Evolutionary conservation across 129 eudicot species (phyloP), one percentile per base, ranked within the genome.

Genomic region (Mikania micrantha): DNA sequence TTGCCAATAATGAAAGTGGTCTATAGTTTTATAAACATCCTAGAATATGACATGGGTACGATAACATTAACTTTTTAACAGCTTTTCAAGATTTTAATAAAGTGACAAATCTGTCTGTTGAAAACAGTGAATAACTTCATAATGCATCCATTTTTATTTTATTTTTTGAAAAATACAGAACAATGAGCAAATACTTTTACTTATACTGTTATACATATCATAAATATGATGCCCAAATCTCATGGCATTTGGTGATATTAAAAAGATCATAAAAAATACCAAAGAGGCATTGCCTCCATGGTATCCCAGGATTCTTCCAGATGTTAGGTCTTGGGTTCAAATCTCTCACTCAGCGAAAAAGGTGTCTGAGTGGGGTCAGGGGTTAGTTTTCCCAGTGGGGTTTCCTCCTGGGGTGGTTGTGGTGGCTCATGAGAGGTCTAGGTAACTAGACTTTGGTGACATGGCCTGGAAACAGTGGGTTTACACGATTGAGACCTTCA

Each of bases 161-260:
- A n/a, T n/a, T n/a, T n/a, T n/a, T n/a, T n/a, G n/a, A 11, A 5
- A 59, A 8, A 45, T n/a, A 29, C 20, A 16, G 2, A 32, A 16
- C 32, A 2, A 70, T 56, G 58, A 71, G 16, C 58, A 58, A 71
- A 17, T 70, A 54, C 15, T 39, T n/a, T 7, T 41, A 7, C 21
- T 72, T 49, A 36, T 19, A 73, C 9, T 40, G n/a, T n/a, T n/a
- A n/a, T n/a, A n/a, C n/a, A 73, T 13, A 49, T 39, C 71, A 73
- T 8, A 53, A 64, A n/a, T n/a, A n/a, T n/a, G n/a, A n/a, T 27
- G 35, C 35, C 44, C 16, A 60, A 34, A 47, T 60, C 62, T 32
- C 47, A 65, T 39, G 28, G 17, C 47, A 24, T 38, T 3, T 47
- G 8, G 48, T 53, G 54, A 73, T 35, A 60, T 62, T 62, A 39